phyloP scores from a whole-genome alignment of 495 filamentous ascomycete genomes.

The Ascodesmis nigricans region DNA sequence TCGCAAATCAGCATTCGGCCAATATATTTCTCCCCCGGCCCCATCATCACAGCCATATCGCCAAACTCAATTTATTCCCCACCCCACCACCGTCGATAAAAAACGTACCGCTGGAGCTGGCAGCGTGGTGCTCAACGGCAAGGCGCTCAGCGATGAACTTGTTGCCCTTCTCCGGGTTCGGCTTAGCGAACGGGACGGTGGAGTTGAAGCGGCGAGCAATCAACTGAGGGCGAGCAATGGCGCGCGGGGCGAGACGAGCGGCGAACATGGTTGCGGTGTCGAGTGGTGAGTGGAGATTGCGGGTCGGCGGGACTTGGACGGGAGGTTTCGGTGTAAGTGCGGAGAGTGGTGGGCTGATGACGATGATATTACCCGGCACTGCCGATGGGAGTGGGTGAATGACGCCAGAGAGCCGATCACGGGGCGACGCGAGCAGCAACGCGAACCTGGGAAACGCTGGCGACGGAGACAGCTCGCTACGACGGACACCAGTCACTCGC shows the following conservation, averaged over 20 bases:
- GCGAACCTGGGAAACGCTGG: too few species aligned
- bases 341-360: too few species aligned
- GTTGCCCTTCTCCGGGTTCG: conserved; percentile 38
- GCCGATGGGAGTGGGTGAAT: too few species aligned
- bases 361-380: too few species aligned
- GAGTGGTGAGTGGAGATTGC: conserved; percentile 5
- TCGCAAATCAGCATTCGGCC: neutral
- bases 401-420: too few species aligned
- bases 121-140: conserved; percentile 69
- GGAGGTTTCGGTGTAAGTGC: too few species aligned
- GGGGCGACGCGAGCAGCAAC: too few species aligned
- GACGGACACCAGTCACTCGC: too few species aligned
- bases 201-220: conserved; percentile 50
- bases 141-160: conserved; percentile 68
- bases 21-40: neutral
- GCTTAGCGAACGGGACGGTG: conserved; percentile 22
- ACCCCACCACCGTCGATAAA: neutral
- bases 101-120: conserved; percentile 47
- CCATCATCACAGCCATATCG: neutral
- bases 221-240: conserved; percentile 31
- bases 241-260: conserved; percentile 24
- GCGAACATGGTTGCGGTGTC: conserved; percentile 7
- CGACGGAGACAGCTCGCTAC: too few species aligned
- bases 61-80: conserved; percentile 2
- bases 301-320: too few species aligned